Percentiles rank a stretch among this genome's conserved stretches.
phyloP scores from a whole-genome alignment of 2,329 filamentous ascomycete species.

The Ilyonectria sp. region DNA sequence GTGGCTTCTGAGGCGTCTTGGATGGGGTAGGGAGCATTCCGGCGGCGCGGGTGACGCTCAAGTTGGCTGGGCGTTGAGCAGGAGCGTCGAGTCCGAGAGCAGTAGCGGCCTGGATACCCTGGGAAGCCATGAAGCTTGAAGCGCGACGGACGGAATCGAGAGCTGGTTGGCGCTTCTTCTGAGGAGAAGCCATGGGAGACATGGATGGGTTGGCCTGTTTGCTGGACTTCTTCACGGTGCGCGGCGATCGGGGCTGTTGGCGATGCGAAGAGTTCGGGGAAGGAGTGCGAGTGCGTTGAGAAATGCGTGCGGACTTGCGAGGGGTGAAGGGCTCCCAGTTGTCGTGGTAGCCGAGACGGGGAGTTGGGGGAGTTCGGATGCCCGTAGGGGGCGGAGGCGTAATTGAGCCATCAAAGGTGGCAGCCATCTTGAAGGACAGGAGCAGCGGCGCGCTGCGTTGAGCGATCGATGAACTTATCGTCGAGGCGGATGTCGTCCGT shows the following conservation, averaged over 20 bases:
- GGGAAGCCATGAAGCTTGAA: slow-evolving; percentile 61
- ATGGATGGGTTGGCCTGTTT: slow-evolving; percentile 51
- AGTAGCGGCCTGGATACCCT: slow-evolving; percentile 60
- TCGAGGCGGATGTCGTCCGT: slow-evolving; percentile 23
- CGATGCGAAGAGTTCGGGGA: slow-evolving; percentile 62
- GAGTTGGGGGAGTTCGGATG: slow-evolving; percentile 78
- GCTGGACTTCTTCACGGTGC: slow-evolving; percentile 51
- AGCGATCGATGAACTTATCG: slow-evolving; percentile 20
- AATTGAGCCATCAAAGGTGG: slow-evolving; percentile 51
- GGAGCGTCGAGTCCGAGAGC: slow-evolving; percentile 55
- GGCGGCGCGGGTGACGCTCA: slow-evolving; percentile 52
- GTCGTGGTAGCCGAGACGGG: slow-evolving; percentile 77
- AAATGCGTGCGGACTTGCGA: slow-evolving; percentile 77
- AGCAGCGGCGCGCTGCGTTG: slow-evolving; percentile 34
- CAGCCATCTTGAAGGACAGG: slow-evolving; percentile 47
- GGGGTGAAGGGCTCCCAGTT: slow-evolving; percentile 81
- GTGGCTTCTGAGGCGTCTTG: slow-evolving; percentile 81
- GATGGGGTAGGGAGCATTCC: slow-evolving; percentile 83
- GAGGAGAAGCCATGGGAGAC: slow-evolving; percentile 63
- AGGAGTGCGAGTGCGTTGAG: slow-evolving; percentile 70
- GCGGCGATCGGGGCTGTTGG: slow-evolving; percentile 51
- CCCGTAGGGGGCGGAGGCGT: slow-evolving; percentile 74
- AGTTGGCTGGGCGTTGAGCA: slow-evolving; percentile 46
- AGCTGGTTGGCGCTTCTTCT: slow-evolving; percentile 65
- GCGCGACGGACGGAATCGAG: slow-evolving; percentile 65